Base-by-base conservation (phyloP, 2,329 filamentous ascomycete species). In the Colletotrichum neosansevieriae region DNA sequence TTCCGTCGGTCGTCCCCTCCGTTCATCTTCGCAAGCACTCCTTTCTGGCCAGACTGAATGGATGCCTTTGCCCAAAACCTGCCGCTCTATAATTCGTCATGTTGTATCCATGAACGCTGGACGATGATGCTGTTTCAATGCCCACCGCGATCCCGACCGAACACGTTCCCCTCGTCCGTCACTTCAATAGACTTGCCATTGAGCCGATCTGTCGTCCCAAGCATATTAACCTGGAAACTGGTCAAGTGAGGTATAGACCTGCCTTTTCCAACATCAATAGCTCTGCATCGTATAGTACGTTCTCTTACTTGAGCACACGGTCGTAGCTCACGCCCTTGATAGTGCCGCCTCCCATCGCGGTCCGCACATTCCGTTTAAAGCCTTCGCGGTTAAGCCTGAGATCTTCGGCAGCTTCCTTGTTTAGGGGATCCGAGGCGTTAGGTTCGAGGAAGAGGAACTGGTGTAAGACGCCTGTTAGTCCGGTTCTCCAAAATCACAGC, bases 361-460 rank as follows among this genome's bases (percentile, higher is more conserved):
- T 86, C 75, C 92, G 88, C 44, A 98, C 96, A 76, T 98, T 98
- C 70, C 94, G 86, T 85, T 94, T 96, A 82, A 99, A 99, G 34
- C 86, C 88, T 61, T 98, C 96, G 42, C 94, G 85, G 79, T 96
- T 97, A 54, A 86, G 85, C 75, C 95, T 90, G 73, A 99, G 84
- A 77, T 98, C 96, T 70, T 98, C 94, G 4, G 96, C 96, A 0
- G 96, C 96, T 76, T 98, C 95, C 84, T 99, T 98, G 82, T 99
- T 99, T 70, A 99, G 84, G n/a, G 96, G 96, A 77, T 99, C 96
- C 56, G 92, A 94, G 10, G 96, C 94, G 77, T 99, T 99, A 17
- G 96, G 96, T 79, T 99, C 96, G 71, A 98, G 90, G 86, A 99
- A 99, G 58, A 99, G 86, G 78, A 98, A 98, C 91, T 97, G 79